Conservation (phyloP, 106 monocot species). For the Phalaenopsis equestris region DNA sequence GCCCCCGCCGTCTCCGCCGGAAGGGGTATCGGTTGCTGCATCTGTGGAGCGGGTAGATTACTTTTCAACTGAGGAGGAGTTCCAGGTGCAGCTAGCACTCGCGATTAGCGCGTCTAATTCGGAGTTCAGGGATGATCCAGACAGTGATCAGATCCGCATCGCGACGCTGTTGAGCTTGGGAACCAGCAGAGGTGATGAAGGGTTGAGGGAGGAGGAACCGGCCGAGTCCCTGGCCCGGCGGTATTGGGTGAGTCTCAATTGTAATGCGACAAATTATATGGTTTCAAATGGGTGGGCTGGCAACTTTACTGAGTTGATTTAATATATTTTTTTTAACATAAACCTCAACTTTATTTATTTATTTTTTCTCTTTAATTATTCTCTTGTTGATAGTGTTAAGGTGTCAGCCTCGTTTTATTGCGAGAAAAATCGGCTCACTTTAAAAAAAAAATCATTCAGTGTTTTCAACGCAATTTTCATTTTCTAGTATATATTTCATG, state of each 20-base stretch:
- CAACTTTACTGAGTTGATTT: not conserved
- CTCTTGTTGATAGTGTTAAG: not conserved
- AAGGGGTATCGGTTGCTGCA: slow-evolving; percentile 7
- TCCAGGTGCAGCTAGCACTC: slow-evolving; percentile 90
- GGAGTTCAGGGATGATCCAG: slow-evolving; percentile 53
- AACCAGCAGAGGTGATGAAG: not conserved
- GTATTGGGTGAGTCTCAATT: slow-evolving; percentile 20
- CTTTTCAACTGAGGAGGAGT: slow-evolving; percentile 86
- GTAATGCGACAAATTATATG: not conserved
- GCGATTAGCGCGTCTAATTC: slow-evolving; percentile 88
- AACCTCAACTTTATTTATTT: not conserved
- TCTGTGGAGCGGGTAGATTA: slow-evolving; percentile 39
- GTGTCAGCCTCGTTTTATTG: not conserved
- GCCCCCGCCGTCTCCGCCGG: not conserved
- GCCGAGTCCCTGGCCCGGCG: slow-evolving; percentile 19
- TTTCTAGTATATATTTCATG: not conserved
- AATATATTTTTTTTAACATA: not conserved
- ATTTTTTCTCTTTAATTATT: not conserved
- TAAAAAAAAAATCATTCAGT: not conserved
- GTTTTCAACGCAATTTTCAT: not conserved
- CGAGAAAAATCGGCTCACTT: not conserved
- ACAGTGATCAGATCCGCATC: slow-evolving; percentile 78
- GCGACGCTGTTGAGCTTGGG: slow-evolving; percentile 18
- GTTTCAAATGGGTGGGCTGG: not conserved
- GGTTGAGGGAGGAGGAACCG: slow-evolving; percentile 21